phyloP scores from a whole-genome alignment of 495 filamentous ascomycete genomes.

The Neurospora sp. region DNA sequence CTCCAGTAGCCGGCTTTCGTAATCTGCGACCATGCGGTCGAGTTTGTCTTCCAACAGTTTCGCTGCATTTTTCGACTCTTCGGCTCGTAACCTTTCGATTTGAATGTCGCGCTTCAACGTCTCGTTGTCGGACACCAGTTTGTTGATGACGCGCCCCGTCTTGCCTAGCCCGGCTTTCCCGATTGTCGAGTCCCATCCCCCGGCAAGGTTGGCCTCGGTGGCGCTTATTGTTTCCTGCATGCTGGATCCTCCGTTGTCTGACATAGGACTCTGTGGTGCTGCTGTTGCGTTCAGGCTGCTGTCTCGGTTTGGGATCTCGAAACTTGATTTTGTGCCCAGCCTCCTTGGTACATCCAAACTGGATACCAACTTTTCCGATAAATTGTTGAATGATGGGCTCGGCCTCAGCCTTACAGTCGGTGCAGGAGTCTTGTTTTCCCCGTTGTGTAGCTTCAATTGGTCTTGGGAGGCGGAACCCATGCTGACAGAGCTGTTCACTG shows the following conservation, averaged over 20 bases:
- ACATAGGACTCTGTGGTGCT: constrained; percentile 1
- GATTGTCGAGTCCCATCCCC: constrained; percentile 61
- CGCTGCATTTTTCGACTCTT: constrained; percentile 63
- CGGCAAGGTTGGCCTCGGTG: constrained; percentile 12
- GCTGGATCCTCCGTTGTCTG: constrained; percentile 5
- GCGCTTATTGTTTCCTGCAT: constrained; percentile 5
- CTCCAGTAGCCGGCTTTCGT: constrained; percentile 61
- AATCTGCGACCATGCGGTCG: constrained; percentile 53
- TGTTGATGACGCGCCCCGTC: constrained; percentile 87
- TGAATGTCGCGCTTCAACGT: constrained; percentile 70
- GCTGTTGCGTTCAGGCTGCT: constrained; percentile 17
- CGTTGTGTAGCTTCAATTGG: constrained; percentile 17
- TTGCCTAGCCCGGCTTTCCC: constrained; percentile 77
- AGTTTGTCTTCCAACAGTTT: constrained; percentile 67
- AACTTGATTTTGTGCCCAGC: constrained; percentile 6
- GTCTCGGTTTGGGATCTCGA: constrained; percentile 18
- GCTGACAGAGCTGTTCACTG: constrained; percentile 35
- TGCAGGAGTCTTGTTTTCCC: constrained; percentile 1
- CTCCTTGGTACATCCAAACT: constrained; percentile 7
- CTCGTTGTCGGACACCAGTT: constrained; percentile 81
- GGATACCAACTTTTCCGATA: constrained; percentile 8
- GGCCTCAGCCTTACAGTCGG: constrained; percentile 22
- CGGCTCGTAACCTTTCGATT: constrained; percentile 58
- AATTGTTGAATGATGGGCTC: constrained; percentile 8
- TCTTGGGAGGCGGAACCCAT: constrained; percentile 26